Evolutionary conservation across 345 rosid genomes (phyloP), one percentile per base, ranked within the genome.

Genomic region (Gossypium ekmanianum): DNA sequence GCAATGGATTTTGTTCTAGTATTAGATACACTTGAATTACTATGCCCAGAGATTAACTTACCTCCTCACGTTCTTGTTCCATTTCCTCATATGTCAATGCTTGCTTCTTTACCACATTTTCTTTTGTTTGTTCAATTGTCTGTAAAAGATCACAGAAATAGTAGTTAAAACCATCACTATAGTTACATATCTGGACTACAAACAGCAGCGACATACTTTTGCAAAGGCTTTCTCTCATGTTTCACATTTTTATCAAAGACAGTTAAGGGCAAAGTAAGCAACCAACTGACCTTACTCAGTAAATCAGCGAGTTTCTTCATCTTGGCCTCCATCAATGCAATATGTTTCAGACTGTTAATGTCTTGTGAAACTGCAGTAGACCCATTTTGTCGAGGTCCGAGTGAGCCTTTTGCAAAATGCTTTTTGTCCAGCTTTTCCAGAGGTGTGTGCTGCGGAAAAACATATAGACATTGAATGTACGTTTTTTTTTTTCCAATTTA

Each of bases 21-120:
- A 65, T 10, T 26, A 17, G 61, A 63, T 71, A 22, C 16, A 65
- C 59, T 17, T 68, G 11, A 57, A 65, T 65, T 55, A 3, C 4
- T 11, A 65, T 43, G 9, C 43, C n/a, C n/a, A 20, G 26, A 39
- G 47, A 68, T 29, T 2, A 27, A 76, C 85, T 77, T 76, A 90
- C 94, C 79, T 91, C 99, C 84, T 91, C 97, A 9, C 97, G 96
- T 76, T 95, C 99, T 73, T 88, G 93, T 79, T 93, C 98, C 91
- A 93, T 93, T 84, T 95, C 99, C 81, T 93, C 98, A 56, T 90
- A 95, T 0, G 94, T 92, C 88, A 91, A 70, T 7, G 98, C 97
- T 78, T 95, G 98, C 84, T 93, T 95, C 92, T 95, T 95, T 76
- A 87, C 92, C 52, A 95, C 80, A 84, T 95, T 93, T 78, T 93